Base-by-base conservation (phyloP, 139 green algal species). In the Closterium sp. region DNA sequence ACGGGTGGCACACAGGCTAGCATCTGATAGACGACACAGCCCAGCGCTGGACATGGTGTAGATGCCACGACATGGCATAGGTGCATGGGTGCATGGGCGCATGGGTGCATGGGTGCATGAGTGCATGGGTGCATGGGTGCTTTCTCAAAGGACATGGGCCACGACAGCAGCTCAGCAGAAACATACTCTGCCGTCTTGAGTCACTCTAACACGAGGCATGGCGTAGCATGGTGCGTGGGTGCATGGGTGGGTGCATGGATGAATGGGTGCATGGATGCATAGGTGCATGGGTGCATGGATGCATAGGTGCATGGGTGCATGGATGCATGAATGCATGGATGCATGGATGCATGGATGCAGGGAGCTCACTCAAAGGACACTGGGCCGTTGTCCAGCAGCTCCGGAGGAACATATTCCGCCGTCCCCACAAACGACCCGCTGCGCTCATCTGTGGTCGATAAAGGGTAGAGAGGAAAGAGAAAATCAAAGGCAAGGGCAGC, bases 361-460 rank as follows among this genome's bases (percentile, higher is more conserved):
- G 43, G 1, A 25, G 23, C 43, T 69, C 43, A 28, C 43, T 69
- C 43, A 28, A 69, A 69, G 43, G 43, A 69, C 43, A 69, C 43
- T 4, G 0, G 12, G 3, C 43, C 12, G 23, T 69, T 9, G 43
- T 69, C 43, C 1, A 69, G 43, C 10, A 69, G 43, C 43, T 69
- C 43, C 23, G 43, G 43, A 69, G 12, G 12, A 16, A 95, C 93
- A 64, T 95, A 95, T 28, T 95, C 93, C 0, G 93, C 93, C 6
- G 93, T 95, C 21, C 93, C 93, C 33, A 95, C 93, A 34, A 95
- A 95, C 9, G 93, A 95, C 32, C 84, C 31, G 1, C 88, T 92
- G 23, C 91, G 32, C 19, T 94, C 84, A 21, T 95, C 90, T 93
- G 90, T n/a, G 4, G 55, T 66, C 2, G 16, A 55, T 6, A 16